Conservation (phyloP, 2,329 filamentous ascomycete genomes). For the Tolypocladium tropicale region DNA sequence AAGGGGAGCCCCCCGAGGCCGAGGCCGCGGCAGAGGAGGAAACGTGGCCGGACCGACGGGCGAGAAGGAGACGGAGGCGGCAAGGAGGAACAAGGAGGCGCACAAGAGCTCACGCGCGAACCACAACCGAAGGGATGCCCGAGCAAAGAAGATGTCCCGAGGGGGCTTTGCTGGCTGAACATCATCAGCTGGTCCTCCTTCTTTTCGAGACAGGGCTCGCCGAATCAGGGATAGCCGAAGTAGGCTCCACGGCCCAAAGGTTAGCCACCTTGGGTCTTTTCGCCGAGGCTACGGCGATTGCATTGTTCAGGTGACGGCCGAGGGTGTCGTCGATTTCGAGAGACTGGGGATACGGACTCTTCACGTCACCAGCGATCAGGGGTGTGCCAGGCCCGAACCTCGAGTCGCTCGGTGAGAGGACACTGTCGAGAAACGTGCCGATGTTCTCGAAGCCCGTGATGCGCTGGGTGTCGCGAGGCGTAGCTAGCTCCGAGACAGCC, state of each 20-base stretch:
- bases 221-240: background rate
- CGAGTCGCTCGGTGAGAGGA: slow-evolving; percentile 11
- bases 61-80: slow-evolving; percentile 61
- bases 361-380: slow-evolving; percentile 18
- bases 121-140: slow-evolving; percentile 69
- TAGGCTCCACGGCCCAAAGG: background rate
- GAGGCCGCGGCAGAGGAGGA: slow-evolving; percentile 43
- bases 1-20: slow-evolving; percentile 28
- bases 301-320: too few relatives aligned
- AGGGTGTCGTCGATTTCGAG: slow-evolving; percentile 21
- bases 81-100: slow-evolving; percentile 68
- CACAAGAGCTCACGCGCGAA: slow-evolving; percentile 76
- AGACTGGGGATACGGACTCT: slow-evolving; percentile 27
- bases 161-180: slow-evolving; percentile 27
- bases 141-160: slow-evolving; percentile 55
- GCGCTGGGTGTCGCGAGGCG: slow-evolving; percentile 25
- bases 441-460: slow-evolving; percentile 23
- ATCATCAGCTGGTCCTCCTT: background rate
- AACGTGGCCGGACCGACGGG: slow-evolving; percentile 55
- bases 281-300: background rate
- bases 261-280: background rate
- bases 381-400: slow-evolving; percentile 15
- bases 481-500: slow-evolving; percentile 30
- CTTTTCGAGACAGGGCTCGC: background rate
- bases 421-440: slow-evolving; percentile 20